A percentile compares a stretch with the other conserved stretches of the same genome.
These are phyloP conservation scores for Laetiporus sulphureus DNA, from an alignment of 1,284 basidiomycete species.

Conservation along the genomic window DNA sequence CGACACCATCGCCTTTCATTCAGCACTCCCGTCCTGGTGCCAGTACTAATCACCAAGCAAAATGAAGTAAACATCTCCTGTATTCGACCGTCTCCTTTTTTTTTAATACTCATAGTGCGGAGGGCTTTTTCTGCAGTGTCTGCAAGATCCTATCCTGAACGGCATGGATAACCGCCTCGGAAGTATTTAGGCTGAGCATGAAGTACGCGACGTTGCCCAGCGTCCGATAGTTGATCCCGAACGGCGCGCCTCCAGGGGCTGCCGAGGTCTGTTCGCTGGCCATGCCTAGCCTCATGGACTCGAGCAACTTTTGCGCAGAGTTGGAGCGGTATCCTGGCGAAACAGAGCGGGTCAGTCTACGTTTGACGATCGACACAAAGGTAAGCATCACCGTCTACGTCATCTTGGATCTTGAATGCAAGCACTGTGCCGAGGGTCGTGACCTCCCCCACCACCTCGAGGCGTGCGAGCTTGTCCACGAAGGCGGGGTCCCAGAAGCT, in stretches of 20 bases:
- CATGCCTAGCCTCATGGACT: constrained; percentile 32
- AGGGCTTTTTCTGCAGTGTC: too few relatives aligned
- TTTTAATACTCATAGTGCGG: too few relatives aligned
- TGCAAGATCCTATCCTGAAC: constrained; percentile 58
- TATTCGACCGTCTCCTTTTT: too few relatives aligned
- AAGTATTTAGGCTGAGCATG: constrained; percentile 87
- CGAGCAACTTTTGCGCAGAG: constrained; percentile 57
- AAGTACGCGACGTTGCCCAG: constrained; percentile 93
- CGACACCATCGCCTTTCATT: too few relatives aligned
- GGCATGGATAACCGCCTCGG: constrained; percentile 40
- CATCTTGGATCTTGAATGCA: constrained; percentile 70
- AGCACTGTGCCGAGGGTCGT: constrained; percentile 91
- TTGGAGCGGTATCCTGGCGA: constrained; percentile 70
- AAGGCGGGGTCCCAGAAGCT: constrained; percentile 85
- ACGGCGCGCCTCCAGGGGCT: constrained; percentile 51
- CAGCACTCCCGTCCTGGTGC: too few relatives aligned
- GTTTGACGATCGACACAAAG: background rate
- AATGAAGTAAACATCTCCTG: too few relatives aligned
- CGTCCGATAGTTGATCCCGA: constrained; percentile 83
- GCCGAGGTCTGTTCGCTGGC: constrained; percentile 28
- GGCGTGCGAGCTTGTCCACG: constrained; percentile 55
- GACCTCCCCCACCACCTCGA: constrained; percentile 57
- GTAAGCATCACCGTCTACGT: constrained; percentile 43
- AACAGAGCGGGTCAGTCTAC: constrained; percentile 1
- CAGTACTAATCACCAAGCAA: too few relatives aligned